Conservation (phyloP, 192 early-diverging fungal species). For the Coemansia sp. region DNA sequence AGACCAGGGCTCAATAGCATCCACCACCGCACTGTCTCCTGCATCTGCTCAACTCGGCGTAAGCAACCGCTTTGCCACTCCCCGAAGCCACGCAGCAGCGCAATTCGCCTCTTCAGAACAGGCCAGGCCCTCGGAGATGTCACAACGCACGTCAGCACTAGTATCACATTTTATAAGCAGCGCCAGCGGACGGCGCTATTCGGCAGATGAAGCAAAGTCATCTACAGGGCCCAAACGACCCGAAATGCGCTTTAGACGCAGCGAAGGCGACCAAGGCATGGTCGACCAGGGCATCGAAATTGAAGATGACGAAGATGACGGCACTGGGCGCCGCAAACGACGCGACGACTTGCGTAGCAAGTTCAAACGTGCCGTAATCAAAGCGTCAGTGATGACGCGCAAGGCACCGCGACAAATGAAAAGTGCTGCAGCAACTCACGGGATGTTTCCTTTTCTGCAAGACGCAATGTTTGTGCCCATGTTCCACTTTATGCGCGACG, state of each 20-base stretch:
- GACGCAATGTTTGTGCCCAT: slow-evolving; percentile 56
- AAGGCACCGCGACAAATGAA: slow-evolving; percentile 36
- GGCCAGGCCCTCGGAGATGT: not conserved
- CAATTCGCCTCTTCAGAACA: no score
- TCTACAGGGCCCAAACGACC: not conserved
- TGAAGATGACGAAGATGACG: slow-evolving; percentile 26
- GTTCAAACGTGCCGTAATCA: slow-evolving; percentile 47
- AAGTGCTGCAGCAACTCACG: slow-evolving; percentile 21
- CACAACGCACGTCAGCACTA: not conserved
- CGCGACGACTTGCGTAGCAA: slow-evolving; percentile 38
- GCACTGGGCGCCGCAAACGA: slow-evolving; percentile 13
- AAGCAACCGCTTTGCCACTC: not conserved
- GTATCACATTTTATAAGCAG: slow-evolving; percentile 4
- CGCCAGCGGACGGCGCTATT: slow-evolving; percentile 1
- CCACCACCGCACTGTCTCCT: slow-evolving; percentile 41
- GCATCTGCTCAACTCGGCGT: slow-evolving; percentile 1
- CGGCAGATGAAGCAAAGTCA: slow-evolving; percentile 1
- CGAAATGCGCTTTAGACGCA: not conserved
- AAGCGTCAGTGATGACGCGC: slow-evolving; percentile 50
- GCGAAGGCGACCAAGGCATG: slow-evolving; percentile 2
- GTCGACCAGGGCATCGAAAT: slow-evolving; percentile 11
- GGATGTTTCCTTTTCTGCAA: slow-evolving; percentile 54
- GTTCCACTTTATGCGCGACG: slow-evolving; percentile 55
- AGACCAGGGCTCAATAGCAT: slow-evolving; percentile 28
- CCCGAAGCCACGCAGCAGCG: no score